A percentile compares a stretch with the other conserved stretches of the same genome.
Conservation (phyloP, 2,329 filamentous ascomycete species). For the Colletotrichum chrysophilum region DNA sequence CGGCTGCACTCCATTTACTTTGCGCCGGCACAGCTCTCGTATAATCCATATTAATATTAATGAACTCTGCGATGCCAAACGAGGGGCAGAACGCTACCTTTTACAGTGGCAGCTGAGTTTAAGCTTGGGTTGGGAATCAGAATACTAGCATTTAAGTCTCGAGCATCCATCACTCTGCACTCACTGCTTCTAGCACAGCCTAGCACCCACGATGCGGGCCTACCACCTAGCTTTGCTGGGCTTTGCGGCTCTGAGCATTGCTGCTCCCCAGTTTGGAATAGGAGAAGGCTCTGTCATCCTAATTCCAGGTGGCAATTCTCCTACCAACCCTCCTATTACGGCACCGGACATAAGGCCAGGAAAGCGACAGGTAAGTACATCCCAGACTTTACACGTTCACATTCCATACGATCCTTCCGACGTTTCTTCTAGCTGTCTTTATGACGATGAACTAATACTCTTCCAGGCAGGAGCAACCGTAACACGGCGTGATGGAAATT, state of each 20-base stretch:
- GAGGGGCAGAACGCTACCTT: no score
- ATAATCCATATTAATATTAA: no score
- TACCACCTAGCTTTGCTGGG: background rate
- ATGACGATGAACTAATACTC: fast-evolving
- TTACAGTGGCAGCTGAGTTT: no score
- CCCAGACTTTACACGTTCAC: fast-evolving
- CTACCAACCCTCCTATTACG: background rate
- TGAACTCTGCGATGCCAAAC: no score
- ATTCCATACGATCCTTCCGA: fast-evolving
- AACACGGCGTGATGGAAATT: background rate
- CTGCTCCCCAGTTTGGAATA: constrained; percentile 3
- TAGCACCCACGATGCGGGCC: background rate
- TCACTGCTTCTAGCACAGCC: background rate
- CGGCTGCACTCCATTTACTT: no score
- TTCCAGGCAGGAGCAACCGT: background rate
- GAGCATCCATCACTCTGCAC: no score
- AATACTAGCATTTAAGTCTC: no score
- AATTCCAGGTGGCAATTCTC: background rate
- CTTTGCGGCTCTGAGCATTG: background rate
- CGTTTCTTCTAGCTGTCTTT: background rate
- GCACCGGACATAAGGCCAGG: background rate
- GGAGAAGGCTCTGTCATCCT: background rate
- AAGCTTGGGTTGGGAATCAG: no score
- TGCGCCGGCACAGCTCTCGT: no score
- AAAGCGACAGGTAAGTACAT: background rate